phyloP scores from a whole-genome alignment of 2,329 filamentous ascomycete species.

The Aspergillus oerlinghausenensis region DNA sequence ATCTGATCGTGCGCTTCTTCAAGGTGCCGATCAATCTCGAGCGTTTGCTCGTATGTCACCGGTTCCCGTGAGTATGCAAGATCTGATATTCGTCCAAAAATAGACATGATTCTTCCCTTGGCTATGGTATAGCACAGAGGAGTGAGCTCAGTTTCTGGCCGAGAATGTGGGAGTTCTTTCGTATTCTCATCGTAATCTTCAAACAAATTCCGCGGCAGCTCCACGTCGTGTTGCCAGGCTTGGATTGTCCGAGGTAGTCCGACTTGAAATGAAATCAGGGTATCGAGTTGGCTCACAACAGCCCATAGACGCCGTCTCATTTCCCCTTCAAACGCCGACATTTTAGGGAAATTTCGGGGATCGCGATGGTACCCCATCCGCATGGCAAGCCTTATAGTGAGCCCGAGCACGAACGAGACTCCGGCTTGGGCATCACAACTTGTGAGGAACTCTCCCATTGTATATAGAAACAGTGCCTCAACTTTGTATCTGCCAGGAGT shows the following conservation, averaged over 20 bases:
- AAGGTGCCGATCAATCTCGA: conserved; percentile 33
- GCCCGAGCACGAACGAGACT: conserved; percentile 51
- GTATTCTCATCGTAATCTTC: conserved; percentile 55
- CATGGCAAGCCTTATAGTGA: conserved; percentile 57
- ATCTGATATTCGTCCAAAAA: conserved; percentile 36
- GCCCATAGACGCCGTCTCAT: conserved; percentile 44
- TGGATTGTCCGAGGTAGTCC: conserved; percentile 60
- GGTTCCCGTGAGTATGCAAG: conserved; percentile 31
- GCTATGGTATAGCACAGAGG: conserved; percentile 34
- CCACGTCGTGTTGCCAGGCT: conserved; percentile 57
- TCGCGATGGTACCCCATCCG: conserved; percentile 60
- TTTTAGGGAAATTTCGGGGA: conserved; percentile 48
- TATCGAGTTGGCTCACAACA: conserved; percentile 51
- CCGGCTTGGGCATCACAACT: conserved; percentile 43
- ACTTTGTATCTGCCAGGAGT: conserved; percentile 29
- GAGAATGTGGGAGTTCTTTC: conserved; percentile 47
- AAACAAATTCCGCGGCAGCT: conserved; percentile 54
- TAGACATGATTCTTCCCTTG: conserved; percentile 32
- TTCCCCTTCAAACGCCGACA: conserved; percentile 55
- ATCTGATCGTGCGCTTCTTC: conserved; percentile 26
- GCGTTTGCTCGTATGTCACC: conserved; percentile 33
- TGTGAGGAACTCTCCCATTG: conserved; percentile 27
- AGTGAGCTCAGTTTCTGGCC: conserved; percentile 53
- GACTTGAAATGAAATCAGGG: conserved; percentile 59
- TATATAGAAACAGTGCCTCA: conserved; percentile 29